A percentile compares a stretch with the other conserved stretches of the same genome.
phyloP scores from a whole-genome alignment of 2,329 filamentous ascomycete genomes.

The Cytospora leucostoma region DNA sequence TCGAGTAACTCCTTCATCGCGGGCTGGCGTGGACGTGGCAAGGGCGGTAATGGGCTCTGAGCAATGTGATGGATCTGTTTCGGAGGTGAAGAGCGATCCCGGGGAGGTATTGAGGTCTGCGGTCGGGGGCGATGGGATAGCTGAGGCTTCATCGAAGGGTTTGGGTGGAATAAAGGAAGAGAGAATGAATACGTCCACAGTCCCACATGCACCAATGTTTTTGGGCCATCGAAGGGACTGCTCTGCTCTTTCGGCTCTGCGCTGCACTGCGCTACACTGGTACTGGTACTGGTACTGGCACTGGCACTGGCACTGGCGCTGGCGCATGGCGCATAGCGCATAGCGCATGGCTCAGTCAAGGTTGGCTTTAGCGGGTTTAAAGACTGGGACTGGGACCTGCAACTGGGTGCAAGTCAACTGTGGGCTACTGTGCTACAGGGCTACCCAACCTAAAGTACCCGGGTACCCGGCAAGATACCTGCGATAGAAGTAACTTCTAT shows the following conservation, averaged over 20 bases:
- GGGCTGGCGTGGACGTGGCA: slow-evolving; percentile 33
- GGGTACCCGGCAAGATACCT: background rate
- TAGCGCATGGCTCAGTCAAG: too few species aligned
- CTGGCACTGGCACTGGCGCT: background rate
- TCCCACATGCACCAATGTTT: slow-evolving; percentile 2
- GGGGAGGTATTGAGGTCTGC: slow-evolving; percentile 12
- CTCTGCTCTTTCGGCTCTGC: background rate
- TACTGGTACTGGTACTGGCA: background rate
- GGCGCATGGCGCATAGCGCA: too few species aligned
- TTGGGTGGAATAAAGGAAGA: slow-evolving; percentile 3
- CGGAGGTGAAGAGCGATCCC: background rate
- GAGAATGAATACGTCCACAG: slow-evolving; percentile 3
- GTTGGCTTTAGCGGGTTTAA: too few species aligned
- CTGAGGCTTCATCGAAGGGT: slow-evolving; percentile 21
- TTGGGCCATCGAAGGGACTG: background rate
- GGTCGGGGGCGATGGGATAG: slow-evolving; percentile 15
- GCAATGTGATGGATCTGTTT: slow-evolving; percentile 3
- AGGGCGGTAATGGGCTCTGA: slow-evolving; percentile 25
- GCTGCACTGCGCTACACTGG: background rate
- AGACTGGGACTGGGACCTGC: background rate
- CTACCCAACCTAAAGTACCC: background rate
- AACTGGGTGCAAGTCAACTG: background rate
- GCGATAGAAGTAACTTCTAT: background rate
- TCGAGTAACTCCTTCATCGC: slow-evolving; percentile 64
- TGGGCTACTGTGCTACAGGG: background rate